phyloP scores from a whole-genome alignment of 108 stramenopile genomes.

The Pelagomonas calceolata region DNA sequence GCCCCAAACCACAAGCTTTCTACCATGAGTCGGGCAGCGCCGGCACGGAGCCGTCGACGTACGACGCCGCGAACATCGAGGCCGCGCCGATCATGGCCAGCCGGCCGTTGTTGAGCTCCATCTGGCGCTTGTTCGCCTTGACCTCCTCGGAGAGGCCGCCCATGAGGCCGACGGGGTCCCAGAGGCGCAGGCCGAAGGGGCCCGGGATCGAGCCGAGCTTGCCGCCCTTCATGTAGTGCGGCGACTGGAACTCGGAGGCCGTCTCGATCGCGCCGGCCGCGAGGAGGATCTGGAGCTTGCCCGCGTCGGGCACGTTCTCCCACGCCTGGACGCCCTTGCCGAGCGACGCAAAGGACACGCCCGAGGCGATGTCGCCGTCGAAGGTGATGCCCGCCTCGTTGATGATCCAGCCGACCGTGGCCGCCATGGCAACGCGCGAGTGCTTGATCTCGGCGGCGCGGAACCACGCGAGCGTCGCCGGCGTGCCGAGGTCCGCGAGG shows the following conservation, averaged over 20 bases:
- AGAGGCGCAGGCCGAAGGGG: slow-evolving; percentile 1
- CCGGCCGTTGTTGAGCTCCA: neutral
- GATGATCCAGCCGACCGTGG: slow-evolving; percentile 53
- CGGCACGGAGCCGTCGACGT: neutral
- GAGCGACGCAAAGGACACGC: slow-evolving; percentile 34
- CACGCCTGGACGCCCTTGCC: slow-evolving; percentile 32
- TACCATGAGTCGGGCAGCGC: neutral
- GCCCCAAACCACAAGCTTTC: too few species aligned
- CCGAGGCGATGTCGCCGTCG: slow-evolving; percentile 32
- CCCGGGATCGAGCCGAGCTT: neutral
- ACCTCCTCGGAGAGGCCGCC: neutral
- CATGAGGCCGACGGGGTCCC: neutral
- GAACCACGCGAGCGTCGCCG: slow-evolving; percentile 62
- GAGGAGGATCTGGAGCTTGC: neutral
- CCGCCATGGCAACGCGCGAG: slow-evolving; percentile 71
- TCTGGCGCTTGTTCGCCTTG: neutral
- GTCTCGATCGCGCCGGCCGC: neutral
- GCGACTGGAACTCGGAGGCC: neutral
- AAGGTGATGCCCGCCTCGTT: slow-evolving; percentile 31
- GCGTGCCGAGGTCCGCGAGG: slow-evolving; percentile 37
- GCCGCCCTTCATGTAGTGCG: neutral
- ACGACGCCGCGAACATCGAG: neutral
- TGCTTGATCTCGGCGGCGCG: slow-evolving; percentile 77
- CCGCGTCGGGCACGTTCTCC: slow-evolving; percentile 28
- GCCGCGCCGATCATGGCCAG: neutral